Percentiles rank a stretch among this genome's conserved stretches.
Evolutionary conservation across 2,329 filamentous ascomycete genomes (phyloP).

Genomic region (Teratosphaeriaceae sp.): DNA sequence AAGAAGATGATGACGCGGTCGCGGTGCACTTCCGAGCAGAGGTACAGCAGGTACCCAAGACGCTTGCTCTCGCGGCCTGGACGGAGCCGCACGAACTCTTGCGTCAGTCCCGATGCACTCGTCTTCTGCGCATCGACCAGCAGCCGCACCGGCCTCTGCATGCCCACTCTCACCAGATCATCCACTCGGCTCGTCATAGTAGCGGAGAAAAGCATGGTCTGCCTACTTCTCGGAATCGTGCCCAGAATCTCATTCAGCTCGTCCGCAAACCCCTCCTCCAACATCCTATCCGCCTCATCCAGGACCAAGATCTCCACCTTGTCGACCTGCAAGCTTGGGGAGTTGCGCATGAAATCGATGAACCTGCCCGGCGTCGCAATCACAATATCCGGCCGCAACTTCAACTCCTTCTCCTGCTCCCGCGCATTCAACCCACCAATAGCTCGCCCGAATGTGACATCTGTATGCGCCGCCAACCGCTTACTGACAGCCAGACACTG

Average conservation of each 20-base stretch:
- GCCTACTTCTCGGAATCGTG: conserved; percentile 85
- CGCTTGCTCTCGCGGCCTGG: conserved; percentile 83
- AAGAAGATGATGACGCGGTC: conserved; percentile 94
- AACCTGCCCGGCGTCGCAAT: conserved; percentile 98
- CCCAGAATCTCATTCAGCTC: conserved; percentile 95
- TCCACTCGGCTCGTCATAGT: conserved; percentile 98
- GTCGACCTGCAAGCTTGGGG: conserved; percentile 80
- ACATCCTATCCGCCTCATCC: conserved; percentile 97
- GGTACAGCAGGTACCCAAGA: conserved; percentile 77
- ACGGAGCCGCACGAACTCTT: conserved; percentile 89
- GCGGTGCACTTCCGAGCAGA: conserved; percentile 82
- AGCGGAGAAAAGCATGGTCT: conserved; percentile 98
- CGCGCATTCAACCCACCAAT: conserved; percentile 93
- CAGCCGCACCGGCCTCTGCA: conserved; percentile 82
- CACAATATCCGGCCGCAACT: conserved; percentile 86
- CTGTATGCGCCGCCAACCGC: conserved; percentile 84
- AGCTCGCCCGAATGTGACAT: conserved; percentile 91
- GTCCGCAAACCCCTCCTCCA: conserved; percentile 96
- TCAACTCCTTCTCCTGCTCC: conserved; percentile 83
- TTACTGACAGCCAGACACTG: conserved; percentile 92
- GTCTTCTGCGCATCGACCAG: conserved; percentile 89
- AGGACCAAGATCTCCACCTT: conserved; percentile 92
- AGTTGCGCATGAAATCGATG: conserved; percentile 99
- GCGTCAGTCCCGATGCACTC: conserved; percentile 76
- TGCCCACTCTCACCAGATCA: conserved; percentile 80